Evolutionary conservation across 768 basidiomycete genomes (phyloP).

Genomic region (Russula vinacea): DNA sequence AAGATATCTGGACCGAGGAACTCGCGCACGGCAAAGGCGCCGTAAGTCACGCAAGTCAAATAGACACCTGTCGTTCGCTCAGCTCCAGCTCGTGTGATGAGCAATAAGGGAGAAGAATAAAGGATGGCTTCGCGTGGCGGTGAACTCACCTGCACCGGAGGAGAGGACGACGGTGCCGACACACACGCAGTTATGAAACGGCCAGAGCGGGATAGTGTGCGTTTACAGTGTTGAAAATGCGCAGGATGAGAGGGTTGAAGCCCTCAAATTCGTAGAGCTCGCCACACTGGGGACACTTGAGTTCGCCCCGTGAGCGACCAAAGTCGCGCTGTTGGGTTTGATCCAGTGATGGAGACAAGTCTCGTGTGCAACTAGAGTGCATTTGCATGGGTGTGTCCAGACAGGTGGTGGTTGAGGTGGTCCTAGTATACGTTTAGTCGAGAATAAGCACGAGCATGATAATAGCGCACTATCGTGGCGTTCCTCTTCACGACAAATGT

Average conservation of each 20-base stretch:
- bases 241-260: conserved; percentile 52
- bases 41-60: conserved; percentile 59
- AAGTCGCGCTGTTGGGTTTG: conserved; percentile 59
- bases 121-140: conserved; percentile 18
- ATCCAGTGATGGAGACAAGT: conserved; percentile 79
- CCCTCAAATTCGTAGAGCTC: conserved; percentile 65
- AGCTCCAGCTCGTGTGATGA: not conserved
- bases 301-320: conserved; percentile 55
- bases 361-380: conserved; percentile 79
- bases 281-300: conserved; percentile 79
- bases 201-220: conserved; percentile 48
- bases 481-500: conserved; percentile 78
- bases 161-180: conserved; percentile 51
- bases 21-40: conserved; percentile 64
- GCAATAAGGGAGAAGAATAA: not conserved
- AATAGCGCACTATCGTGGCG: conserved; percentile 41
- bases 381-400: conserved; percentile 81
- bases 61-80: conserved; percentile 40
- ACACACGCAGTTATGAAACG: conserved; percentile 51
- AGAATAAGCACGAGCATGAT: not conserved
- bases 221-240: conserved; percentile 52
- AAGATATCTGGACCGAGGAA: conserved; percentile 64
- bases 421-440: conserved; percentile 34
- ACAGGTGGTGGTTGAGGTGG: conserved; percentile 48
- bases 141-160: conserved; percentile 57